Conservation (phyloP, 169 alveolate species). For the Besnoitia besnoiti region DNA sequence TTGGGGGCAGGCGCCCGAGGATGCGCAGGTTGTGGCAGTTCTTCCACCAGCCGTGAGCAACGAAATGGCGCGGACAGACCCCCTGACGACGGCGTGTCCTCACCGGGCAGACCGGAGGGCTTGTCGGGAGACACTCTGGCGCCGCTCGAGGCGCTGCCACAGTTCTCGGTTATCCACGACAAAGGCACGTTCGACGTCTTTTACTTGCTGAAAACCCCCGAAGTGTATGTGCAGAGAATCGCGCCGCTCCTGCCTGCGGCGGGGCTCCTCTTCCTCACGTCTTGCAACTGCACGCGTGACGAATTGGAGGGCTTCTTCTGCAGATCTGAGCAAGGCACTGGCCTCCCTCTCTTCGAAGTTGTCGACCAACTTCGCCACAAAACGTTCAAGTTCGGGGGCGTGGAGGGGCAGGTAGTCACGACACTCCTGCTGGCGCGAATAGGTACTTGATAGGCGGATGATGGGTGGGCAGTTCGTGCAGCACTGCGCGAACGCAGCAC, state of each 20-base stretch:
- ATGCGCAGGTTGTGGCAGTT: no score
- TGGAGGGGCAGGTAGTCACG: constrained; percentile 62
- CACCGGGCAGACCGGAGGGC: no score
- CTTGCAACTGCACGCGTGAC: constrained; percentile 66
- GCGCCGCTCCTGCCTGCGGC: constrained; percentile 42
- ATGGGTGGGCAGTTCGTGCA: no score
- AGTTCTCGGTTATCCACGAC: constrained; percentile 57
- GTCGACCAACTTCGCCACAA: constrained; percentile 54
- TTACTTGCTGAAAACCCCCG: constrained; percentile 50
- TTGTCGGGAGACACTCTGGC: no score
- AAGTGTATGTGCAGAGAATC: constrained; percentile 59
- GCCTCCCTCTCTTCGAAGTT: constrained; percentile 31
- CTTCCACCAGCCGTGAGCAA: no score
- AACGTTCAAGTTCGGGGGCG: constrained; percentile 65
- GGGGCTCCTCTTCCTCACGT: constrained; percentile 56
- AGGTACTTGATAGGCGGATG: background rate
- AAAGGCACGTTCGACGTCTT: constrained; percentile 68
- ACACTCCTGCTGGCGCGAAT: constrained; percentile 37
- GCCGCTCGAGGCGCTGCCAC: constrained; percentile 24
- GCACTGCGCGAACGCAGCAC: no score
- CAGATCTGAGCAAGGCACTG: background rate
- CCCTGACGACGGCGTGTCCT: no score
- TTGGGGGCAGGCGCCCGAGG: no score
- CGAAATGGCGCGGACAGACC: no score
- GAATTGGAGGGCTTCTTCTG: constrained; percentile 59